A percentile compares a stretch with the other conserved stretches of the same genome.
Evolutionary conservation across 2,329 filamentous ascomycete genomes (phyloP).

Genomic region (Cercospora berteroae): DNA sequence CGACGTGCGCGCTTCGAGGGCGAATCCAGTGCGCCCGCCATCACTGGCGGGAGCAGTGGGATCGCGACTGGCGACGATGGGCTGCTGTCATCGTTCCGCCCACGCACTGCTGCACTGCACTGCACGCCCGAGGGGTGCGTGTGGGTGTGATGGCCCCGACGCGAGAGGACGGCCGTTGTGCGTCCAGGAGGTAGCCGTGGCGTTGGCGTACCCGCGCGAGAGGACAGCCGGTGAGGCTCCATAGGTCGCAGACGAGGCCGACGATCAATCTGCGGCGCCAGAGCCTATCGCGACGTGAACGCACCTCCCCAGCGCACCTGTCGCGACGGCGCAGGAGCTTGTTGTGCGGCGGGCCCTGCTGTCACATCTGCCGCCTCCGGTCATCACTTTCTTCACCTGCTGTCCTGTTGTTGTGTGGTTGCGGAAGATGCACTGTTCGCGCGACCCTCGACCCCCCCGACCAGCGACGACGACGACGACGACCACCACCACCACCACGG

Average conservation of each 20-base stretch:
- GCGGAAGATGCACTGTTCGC: neutral
- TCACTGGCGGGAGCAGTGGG: neutral
- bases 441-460: neutral
- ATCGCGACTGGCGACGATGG: neutral
- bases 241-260: slow-evolving; percentile 15
- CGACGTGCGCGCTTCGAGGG: neutral
- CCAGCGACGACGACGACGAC: neutral
- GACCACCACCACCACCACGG: too few relatives aligned
- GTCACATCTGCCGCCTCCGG: slow-evolving; percentile 12
- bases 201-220: slow-evolving; percentile 13
- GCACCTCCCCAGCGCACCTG: slow-evolving; percentile 7
- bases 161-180: slow-evolving; percentile 3
- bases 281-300: slow-evolving; percentile 17
- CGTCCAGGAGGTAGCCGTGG: slow-evolving; percentile 6
- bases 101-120: too few relatives aligned
- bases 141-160: neutral
- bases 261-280: slow-evolving; percentile 17
- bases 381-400: neutral
- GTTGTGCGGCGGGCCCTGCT: slow-evolving; percentile 9
- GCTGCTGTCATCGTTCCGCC: too few relatives aligned
- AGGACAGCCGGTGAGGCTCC: slow-evolving; percentile 6
- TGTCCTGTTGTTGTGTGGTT: neutral
- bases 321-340: slow-evolving; percentile 17
- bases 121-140: neutral
- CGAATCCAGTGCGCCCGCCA: neutral